A percentile compares a stretch with the other conserved stretches of the same genome.
phyloP scores from a whole-genome alignment of 495 filamentous ascomycete genomes.

The Penicillium alfredii region DNA sequence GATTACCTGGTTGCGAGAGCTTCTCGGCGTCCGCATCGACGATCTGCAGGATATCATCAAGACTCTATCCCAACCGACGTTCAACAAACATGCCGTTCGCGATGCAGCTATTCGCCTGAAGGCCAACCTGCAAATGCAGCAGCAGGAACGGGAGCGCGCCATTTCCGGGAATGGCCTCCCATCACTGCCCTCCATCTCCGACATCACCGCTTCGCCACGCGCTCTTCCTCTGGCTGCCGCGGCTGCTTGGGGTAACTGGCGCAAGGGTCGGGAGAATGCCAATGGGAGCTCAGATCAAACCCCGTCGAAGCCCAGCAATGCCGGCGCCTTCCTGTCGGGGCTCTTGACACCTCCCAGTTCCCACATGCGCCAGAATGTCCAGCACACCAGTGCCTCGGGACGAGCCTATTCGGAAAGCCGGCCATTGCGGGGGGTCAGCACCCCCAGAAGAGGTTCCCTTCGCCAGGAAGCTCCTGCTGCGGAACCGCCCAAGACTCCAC shows the following conservation, averaged over 20 bases:
- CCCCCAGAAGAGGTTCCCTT: slow-evolving; percentile 26
- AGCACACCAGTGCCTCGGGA: slow-evolving; percentile 32
- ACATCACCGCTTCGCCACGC: slow-evolving; percentile 68
- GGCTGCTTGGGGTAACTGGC: slow-evolving; percentile 81
- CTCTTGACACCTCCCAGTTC: slow-evolving; percentile 78
- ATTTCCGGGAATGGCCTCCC: slow-evolving; percentile 40
- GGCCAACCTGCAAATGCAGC: slow-evolving; percentile 95
- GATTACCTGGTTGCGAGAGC: slow-evolving; percentile 89
- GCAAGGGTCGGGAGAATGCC: slow-evolving; percentile 51
- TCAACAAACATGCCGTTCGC: slow-evolving; percentile 68
- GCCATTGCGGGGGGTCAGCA: slow-evolving; percentile 29
- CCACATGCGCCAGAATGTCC: slow-evolving; percentile 52
- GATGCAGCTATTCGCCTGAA: slow-evolving; percentile 90
- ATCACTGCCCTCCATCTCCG: slow-evolving; percentile 52
- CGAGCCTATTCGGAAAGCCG: slow-evolving; percentile 43
- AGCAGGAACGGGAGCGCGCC: slow-evolving; percentile 80
- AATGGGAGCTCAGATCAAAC: slow-evolving; percentile 46
- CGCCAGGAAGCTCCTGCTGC: slow-evolving; percentile 31
- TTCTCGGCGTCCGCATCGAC: slow-evolving; percentile 81
- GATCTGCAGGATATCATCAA: slow-evolving; percentile 89
- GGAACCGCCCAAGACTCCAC: slow-evolving; percentile 57
- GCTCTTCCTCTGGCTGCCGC: slow-evolving; percentile 75
- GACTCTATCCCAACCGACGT: slow-evolving; percentile 64
- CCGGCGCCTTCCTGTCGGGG: slow-evolving; percentile 57
- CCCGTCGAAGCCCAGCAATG: slow-evolving; percentile 55